These are phyloP conservation scores for Halophytophthora batemanensis DNA, from an alignment of 352 stramenopile genomes.

Conservation along the genomic window DNA sequence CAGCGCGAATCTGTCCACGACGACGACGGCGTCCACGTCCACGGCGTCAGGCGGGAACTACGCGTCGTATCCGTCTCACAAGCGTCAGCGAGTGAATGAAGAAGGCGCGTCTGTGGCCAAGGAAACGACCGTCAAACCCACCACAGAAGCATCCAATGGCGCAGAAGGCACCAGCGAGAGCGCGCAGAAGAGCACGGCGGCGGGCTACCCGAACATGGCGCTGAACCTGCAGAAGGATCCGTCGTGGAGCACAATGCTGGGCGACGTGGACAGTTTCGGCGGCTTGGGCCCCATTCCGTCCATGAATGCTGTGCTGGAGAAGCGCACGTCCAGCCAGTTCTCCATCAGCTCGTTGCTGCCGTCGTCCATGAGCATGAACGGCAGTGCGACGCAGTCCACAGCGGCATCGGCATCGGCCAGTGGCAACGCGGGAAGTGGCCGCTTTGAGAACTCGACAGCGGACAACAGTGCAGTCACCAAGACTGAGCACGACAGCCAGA, in stretches of 20 bases:
- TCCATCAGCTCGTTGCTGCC: constrained; percentile 72
- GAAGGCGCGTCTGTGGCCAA: constrained; percentile 12
- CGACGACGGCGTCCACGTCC: no score
- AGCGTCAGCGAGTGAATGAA: constrained; percentile 56
- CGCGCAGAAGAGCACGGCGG: constrained; percentile 16
- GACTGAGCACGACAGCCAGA: constrained; percentile 31
- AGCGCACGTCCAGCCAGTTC: constrained; percentile 71
- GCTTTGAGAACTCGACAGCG: constrained; percentile 9
- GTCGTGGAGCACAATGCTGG: constrained; percentile 64
- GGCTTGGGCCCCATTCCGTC: constrained; percentile 62
- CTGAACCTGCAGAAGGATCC: constrained; percentile 70
- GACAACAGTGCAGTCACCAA: constrained; percentile 20
- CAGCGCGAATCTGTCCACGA: not conserved
- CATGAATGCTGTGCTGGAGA: constrained; percentile 68
- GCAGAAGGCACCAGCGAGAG: constrained; percentile 5
- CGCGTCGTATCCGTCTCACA: constrained; percentile 32
- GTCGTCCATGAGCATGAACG: constrained; percentile 18
- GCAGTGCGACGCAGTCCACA: constrained; percentile 8
- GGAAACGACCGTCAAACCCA: constrained; percentile 24
- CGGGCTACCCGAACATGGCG: constrained; percentile 40
- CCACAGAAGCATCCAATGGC: constrained; percentile 11
- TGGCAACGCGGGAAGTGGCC: not conserved
- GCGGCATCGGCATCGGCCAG: constrained; percentile 3
- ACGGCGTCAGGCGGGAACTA: not conserved
- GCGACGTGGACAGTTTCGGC: constrained; percentile 66